Percentiles rank a stretch among this genome's conserved stretches.
Evolutionary conservation across 1,139 yeast genomes (phyloP).

Genomic region (Kodamaea plutei): DNA sequence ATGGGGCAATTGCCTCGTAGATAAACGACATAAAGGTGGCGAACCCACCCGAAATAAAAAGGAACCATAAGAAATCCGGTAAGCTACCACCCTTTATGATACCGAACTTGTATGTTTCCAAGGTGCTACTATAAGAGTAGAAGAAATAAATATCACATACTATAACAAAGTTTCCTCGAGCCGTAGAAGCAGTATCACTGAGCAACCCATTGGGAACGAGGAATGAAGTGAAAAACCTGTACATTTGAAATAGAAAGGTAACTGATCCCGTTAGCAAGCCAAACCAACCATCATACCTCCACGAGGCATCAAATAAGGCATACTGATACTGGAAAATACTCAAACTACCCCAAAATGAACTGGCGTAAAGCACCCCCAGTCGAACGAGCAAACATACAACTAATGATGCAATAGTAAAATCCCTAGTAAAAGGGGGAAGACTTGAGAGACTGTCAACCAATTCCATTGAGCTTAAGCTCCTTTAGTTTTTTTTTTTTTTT

Average conservation of each 20-base stretch:
- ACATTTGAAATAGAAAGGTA: conserved; percentile 25
- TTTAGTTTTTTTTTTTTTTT: too few species aligned
- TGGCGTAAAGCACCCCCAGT: conserved; percentile 14
- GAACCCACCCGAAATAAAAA: conserved; percentile 29
- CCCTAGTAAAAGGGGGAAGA: conserved; percentile 47
- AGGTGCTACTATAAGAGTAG: conserved; percentile 53
- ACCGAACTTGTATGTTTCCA: conserved; percentile 52
- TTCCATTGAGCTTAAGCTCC: too few species aligned
- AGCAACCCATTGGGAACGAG: conserved; percentile 38
- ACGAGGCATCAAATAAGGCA: background rate
- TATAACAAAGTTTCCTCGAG: too few species aligned
- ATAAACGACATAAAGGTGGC: background rate
- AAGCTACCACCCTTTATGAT: too few species aligned
- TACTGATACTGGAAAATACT: background rate
- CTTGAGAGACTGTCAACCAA: conserved; percentile 28
- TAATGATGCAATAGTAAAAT: conserved; percentile 38
- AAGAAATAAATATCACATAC: conserved; percentile 56
- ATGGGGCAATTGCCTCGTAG: conserved; percentile 10
- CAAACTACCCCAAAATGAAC: conserved; percentile 12
- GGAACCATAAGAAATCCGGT: conserved; percentile 57
- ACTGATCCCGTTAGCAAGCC: conserved; percentile 8
- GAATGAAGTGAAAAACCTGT: conserved; percentile 48
- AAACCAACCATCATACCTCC: conserved; percentile 4
- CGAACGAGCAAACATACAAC: conserved; percentile 19
- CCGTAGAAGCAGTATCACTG: too few species aligned